Evolutionary conservation across 805 yeast species (phyloP).

Genomic region (Yarrowia sp.): DNA sequence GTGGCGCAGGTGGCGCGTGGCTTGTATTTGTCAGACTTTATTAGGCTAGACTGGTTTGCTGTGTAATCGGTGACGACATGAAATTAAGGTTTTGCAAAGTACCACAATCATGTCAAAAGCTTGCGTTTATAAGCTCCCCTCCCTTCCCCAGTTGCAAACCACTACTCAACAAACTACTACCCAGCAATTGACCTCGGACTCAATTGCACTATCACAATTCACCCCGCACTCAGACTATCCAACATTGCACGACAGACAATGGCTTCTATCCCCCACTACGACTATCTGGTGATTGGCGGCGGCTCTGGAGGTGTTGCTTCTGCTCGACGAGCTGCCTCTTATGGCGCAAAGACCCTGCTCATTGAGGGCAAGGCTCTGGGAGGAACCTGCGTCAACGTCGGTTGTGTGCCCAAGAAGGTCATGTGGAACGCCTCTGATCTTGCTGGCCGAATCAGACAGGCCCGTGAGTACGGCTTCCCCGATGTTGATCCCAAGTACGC

Average conservation of each 20-base stretch:
- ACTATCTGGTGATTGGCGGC: constrained; percentile 95
- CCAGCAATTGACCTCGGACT: not conserved
- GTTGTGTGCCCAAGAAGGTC: constrained; percentile 98
- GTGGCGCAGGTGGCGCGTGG: constrained; percentile 2
- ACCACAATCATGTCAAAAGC: too few species aligned
- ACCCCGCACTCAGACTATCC: constrained; percentile 2
- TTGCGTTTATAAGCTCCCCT: too few species aligned
- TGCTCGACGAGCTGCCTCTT: constrained; percentile 88
- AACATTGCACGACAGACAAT: constrained; percentile 30
- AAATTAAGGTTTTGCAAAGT: not conserved
- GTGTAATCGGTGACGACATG: constrained; percentile 2
- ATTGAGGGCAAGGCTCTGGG: constrained; percentile 83
- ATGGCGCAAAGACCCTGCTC: constrained; percentile 84
- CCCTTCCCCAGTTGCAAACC: too few species aligned
- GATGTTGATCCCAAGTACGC: constrained; percentile 53
- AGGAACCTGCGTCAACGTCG: constrained; percentile 98
- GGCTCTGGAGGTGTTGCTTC: constrained; percentile 99
- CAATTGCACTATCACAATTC: constrained; percentile 7
- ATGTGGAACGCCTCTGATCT: constrained; percentile 98
- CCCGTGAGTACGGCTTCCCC: constrained; percentile 77
- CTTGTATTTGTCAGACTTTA: not conserved
- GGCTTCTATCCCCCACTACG: constrained; percentile 68
- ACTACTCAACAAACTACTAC: too few species aligned
- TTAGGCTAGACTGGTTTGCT: constrained; percentile 13
- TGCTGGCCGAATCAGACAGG: constrained; percentile 71